Evolutionary conservation across 2,329 filamentous ascomycete species (phyloP).

Genomic region (Cercospora berteroae): DNA sequence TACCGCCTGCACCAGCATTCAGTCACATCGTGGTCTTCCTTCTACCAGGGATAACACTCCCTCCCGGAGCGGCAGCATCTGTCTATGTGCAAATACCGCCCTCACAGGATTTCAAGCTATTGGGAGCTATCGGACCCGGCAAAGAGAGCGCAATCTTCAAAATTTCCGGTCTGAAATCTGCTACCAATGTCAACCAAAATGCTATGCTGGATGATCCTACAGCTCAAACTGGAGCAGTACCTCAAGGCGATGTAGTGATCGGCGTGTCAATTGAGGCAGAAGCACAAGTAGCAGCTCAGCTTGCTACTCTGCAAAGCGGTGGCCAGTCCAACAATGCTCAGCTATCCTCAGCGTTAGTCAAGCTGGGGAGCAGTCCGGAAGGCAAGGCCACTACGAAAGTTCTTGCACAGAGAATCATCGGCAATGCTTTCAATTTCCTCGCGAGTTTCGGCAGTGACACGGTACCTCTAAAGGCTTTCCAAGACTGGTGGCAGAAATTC

Average conservation of each 20-base stretch:
- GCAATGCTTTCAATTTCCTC: constrained; percentile 95
- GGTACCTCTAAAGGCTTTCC: constrained; percentile 89
- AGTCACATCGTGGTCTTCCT: constrained; percentile 84
- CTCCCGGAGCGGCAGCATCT: constrained; percentile 74
- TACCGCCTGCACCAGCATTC: constrained; percentile 60
- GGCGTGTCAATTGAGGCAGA: constrained; percentile 81
- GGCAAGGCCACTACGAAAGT: constrained; percentile 64
- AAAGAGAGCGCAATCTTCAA: constrained; percentile 94
- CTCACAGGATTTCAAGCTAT: constrained; percentile 68
- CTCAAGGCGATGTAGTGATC: constrained; percentile 60
- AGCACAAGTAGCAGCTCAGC: constrained; percentile 65
- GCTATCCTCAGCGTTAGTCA: constrained; percentile 39
- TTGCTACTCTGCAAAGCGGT: constrained; percentile 58
- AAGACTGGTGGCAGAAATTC: constrained; percentile 98
- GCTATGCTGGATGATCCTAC: constrained; percentile 47
- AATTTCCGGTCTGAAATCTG: constrained; percentile 50
- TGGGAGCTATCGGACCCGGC: constrained; percentile 83
- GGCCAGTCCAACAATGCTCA: constrained; percentile 2
- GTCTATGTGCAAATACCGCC: constrained; percentile 79
- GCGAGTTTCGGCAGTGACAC: constrained; percentile 86
- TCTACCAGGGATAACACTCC: constrained; percentile 72
- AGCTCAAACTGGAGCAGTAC: constrained; percentile 16
- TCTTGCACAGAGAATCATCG: constrained; percentile 89
- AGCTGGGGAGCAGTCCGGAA: constrained; percentile 22
- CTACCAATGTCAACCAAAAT: constrained; percentile 51